Percentiles rank a stretch among this genome's conserved stretches.
Evolutionary conservation across 139 green algal genomes (phyloP).

Genomic region (Eudorina sp.): DNA sequence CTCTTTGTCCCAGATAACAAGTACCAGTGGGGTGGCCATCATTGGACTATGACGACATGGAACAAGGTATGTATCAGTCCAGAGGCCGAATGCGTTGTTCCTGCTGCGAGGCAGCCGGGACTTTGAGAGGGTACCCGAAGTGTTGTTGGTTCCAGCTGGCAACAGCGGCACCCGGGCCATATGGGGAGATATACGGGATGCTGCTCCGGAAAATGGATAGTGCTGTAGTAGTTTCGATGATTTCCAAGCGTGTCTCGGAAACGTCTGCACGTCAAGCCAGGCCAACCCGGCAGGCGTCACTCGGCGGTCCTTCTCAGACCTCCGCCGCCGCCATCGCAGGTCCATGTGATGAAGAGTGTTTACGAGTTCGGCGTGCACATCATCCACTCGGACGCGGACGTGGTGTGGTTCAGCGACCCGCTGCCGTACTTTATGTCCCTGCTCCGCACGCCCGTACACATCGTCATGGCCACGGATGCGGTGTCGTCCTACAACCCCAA

Average conservation of each 20-base stretch:
- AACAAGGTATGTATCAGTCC: conserved; percentile 50
- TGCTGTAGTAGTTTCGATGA: too few species aligned
- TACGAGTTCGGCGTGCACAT: conserved; percentile 56
- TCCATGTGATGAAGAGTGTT: conserved; percentile 42
- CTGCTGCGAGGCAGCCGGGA: background rate
- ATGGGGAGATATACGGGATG: too few species aligned
- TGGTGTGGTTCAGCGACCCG: conserved; percentile 55
- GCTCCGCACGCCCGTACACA: conserved; percentile 26
- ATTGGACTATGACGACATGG: conserved; percentile 57
- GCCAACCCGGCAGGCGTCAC: too few species aligned
- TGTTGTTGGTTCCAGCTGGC: too few species aligned
- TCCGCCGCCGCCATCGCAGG: too few species aligned
- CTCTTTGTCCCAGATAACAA: conserved; percentile 14
- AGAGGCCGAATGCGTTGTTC: background rate
- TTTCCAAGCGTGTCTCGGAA: too few species aligned
- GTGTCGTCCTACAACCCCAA: conserved; percentile 27
- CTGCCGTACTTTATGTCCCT: conserved; percentile 44
- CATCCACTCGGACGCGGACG: conserved; percentile 53
- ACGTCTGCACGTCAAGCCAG: too few species aligned
- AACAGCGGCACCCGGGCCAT: too few species aligned
- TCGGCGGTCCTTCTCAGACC: too few species aligned
- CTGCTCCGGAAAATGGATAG: too few species aligned
- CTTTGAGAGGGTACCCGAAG: too few species aligned
- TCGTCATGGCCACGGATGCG: conserved; percentile 49
- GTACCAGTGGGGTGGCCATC: conserved; percentile 51